phyloP scores from a whole-genome alignment of 768 basidiomycete species.

The Trametes villosa region DNA sequence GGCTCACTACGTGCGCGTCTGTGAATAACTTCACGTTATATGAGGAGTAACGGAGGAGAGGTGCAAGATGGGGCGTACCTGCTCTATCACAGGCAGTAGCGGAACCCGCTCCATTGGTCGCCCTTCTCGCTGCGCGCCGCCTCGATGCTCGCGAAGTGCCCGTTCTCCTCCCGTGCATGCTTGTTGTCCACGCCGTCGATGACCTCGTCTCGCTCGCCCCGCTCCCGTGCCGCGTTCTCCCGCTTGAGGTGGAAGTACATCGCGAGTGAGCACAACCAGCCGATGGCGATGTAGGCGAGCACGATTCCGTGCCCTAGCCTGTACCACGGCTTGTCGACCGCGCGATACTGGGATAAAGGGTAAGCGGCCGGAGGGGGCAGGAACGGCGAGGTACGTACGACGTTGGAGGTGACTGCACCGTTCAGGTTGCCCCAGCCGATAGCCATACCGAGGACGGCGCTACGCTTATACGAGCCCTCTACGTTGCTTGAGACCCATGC shows the following conservation, averaged over 20 bases:
- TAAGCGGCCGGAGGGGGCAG: background rate
- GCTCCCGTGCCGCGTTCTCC: slow-evolving; percentile 67
- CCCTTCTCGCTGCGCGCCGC: slow-evolving; percentile 66
- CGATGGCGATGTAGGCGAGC: slow-evolving; percentile 70
- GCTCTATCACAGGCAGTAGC: slow-evolving; percentile 54
- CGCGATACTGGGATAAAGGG: slow-evolving; percentile 55
- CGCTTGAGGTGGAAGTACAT: slow-evolving; percentile 52
- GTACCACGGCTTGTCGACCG: slow-evolving; percentile 68
- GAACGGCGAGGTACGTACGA: slow-evolving; percentile 47
- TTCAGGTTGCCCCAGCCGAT: slow-evolving; percentile 74
- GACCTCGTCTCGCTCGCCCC: slow-evolving; percentile 70
- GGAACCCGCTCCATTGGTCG: slow-evolving; percentile 78
- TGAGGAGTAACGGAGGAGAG: background rate
- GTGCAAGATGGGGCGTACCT: too few species aligned
- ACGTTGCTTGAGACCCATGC: slow-evolving; percentile 77
- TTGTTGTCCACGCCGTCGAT: slow-evolving; percentile 54
- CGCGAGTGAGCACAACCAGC: slow-evolving; percentile 55
- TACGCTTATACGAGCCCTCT: slow-evolving; percentile 77
- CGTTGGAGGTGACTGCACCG: slow-evolving; percentile 68
- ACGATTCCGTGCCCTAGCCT: slow-evolving; percentile 70
- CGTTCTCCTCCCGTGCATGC: slow-evolving; percentile 52
- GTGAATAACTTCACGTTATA: background rate
- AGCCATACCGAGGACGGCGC: slow-evolving; percentile 69
- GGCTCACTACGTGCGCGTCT: background rate
- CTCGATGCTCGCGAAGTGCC: slow-evolving; percentile 54